Base-by-base conservation (phyloP, 2,329 filamentous ascomycete species). In the Beauveria scarabaeidicola region DNA sequence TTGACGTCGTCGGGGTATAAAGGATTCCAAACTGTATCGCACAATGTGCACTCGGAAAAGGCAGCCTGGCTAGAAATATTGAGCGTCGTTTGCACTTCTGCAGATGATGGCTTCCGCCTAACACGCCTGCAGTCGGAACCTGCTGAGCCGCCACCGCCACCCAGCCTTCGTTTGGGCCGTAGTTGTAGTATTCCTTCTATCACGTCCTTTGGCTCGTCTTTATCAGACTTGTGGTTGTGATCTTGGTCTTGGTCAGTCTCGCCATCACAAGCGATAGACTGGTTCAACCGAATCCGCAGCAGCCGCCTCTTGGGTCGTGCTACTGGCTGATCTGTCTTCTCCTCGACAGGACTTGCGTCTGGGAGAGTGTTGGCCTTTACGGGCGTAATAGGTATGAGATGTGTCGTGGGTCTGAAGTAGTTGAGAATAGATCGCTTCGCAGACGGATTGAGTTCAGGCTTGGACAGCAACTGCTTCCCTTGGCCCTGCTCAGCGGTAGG, bases 21-120 rank as follows among this genome's bases (percentile, higher is more conserved):
- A 0, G 75, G 76, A 54, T 78, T 78, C 69, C 74, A 78, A 8
- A 78, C 72, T 1, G 70, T 77, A 55, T 76, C 68, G 62, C 76
- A 78, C 3, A 71, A 60, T 53, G 69, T 75, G 62, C 76, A 78
- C 58, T 78, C 75, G 2, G 74, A 71, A 61, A 78, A 77, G 1
- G 75, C 66, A 3, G 74, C 72, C 27, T 73, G 69, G 1, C 70
- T 68, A 0, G 76, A 77, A 2, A 78, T 66, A 38, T 78, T 77
- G n/a, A 78, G 69, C 1, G 75, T 78, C 1, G 73, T 78, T 54
- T 78, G 76, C 1, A 77, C 66, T 1, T 55, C 60, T 17, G 65
- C 63, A 1, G 70, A 58, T 1, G 63, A 50, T 8, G 62, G 27
- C 21, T 32, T 43, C 2, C 54, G 51, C 17, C 58, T 69, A 19